Evolutionary conservation across 164 flowering plant species (phyloP), one percentile per base, ranked within the genome.

Genomic region (Echeveria elegans): DNA sequence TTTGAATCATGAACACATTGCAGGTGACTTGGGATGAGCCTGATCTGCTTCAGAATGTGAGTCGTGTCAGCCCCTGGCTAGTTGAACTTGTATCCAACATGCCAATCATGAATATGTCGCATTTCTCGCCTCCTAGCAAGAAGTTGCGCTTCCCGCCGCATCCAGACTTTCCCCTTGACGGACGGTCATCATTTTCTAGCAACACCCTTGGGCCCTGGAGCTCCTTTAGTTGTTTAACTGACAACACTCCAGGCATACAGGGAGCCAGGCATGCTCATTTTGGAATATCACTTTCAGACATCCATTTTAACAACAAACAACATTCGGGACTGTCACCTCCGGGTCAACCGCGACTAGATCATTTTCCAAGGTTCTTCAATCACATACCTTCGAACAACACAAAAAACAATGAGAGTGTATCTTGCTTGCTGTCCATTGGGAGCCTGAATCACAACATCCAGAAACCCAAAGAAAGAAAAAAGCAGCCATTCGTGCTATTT

Each of bases 251-350:
- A 83, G 94, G 98, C 90, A 90, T 94, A 84, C 98, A 94, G 97
- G 98, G 98, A 90, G 95, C 98, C 98, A 94, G 98, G 98, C 98
- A 94, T 81, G 80, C 85, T 88, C 95, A 82, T 75, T 83, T 74
- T 73, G 88, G 89, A 73, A 56, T 79, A 77, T 70, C 94, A 70
- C 74, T 87, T 71, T 75, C 87, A 64, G 87, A 88, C 83, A 81
- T 86, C 86, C 89, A 88, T 60, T 76, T 82, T 48, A 81, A 76
- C 74, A 75, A 71, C 74, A 84, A 82, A 75, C 84, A 77, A 79
- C 86, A 79, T 77, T 73, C 77, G 29, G 83, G 82, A 74, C 77
- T 82, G 71, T 78, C 81, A 72, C 74, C 79, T 2, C 64, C 86
- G 70, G 68, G 72, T 72, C 75, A 80, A 73, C 84, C 72, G 75